Evolutionary conservation across 106 monocot genomes (phyloP).

Genomic region (Iris macrosiphon): DNA sequence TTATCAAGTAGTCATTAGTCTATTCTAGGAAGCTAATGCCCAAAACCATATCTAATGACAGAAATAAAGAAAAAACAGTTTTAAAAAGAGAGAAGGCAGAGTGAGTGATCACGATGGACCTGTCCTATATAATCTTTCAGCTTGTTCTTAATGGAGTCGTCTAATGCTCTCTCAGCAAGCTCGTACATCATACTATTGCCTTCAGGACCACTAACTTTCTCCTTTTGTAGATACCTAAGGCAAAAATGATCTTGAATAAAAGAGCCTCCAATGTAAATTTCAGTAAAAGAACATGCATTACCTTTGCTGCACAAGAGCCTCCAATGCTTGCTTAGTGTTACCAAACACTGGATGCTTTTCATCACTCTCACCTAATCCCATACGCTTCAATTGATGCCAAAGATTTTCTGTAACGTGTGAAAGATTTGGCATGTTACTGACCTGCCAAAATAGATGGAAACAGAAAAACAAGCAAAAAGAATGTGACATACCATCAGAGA

Average conservation of each 20-base stretch:
- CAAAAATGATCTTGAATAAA: background rate
- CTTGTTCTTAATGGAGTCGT: conserved; percentile 46
- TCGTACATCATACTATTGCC: conserved; percentile 77
- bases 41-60: background rate
- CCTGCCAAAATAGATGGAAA: background rate
- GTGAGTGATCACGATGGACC: conserved; percentile 16
- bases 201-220: conserved; percentile 62
- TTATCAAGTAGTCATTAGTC: no score
- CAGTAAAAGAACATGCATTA: conserved; percentile 5
- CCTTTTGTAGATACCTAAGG: conserved; percentile 79
- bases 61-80: background rate
- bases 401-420: conserved; percentile 49
- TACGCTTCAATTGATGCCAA: conserved; percentile 80
- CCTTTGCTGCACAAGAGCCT: conserved; percentile 91
- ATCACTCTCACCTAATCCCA: conserved; percentile 75
- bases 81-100: background rate
- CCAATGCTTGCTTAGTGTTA: conserved; percentile 67
- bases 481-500: conserved; percentile 60
- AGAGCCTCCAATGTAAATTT: background rate
- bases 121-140: conserved; percentile 55
- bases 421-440: background rate
- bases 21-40: no score
- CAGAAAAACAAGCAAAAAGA: background rate
- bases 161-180: conserved; percentile 87
- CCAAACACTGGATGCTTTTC: conserved; percentile 72